Conservation (phyloP, 2,329 filamentous ascomycete genomes). For the Coleophoma crateriformis region DNA sequence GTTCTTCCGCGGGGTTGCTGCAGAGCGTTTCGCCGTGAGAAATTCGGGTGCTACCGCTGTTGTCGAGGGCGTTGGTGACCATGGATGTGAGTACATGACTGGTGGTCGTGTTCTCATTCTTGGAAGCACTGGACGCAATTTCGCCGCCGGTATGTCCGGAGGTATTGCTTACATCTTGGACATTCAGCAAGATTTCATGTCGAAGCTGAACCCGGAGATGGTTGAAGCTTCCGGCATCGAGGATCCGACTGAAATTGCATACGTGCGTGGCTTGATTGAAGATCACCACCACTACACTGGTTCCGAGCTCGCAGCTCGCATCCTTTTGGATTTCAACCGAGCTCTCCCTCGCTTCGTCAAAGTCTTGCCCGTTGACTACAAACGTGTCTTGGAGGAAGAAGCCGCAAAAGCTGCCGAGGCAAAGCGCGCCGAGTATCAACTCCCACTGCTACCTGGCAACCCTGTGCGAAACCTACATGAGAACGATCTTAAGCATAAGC, state of each 20-base stretch:
- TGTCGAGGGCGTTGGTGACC: conserved; percentile 92
- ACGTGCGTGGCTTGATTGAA: conserved; percentile 84
- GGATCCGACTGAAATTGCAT: conserved; percentile 84
- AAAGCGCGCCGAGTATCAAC: conserved; percentile 77
- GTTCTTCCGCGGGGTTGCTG: conserved; percentile 96
- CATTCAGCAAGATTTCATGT: conserved; percentile 80
- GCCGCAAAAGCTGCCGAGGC: conserved; percentile 79
- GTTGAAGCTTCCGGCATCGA: conserved; percentile 82
- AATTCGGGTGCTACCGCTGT: conserved; percentile 96
- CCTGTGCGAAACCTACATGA: conserved; percentile 45
- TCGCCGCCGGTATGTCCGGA: conserved; percentile 96
- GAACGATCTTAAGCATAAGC: conserved; percentile 52
- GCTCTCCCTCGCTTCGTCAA: conserved; percentile 89
- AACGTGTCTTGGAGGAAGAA: conserved; percentile 83
- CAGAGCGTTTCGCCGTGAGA: conserved; percentile 92
- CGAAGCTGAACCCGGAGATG: conserved; percentile 97
- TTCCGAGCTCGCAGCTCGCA: conserved; percentile 87
- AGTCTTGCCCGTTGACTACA: conserved; percentile 92
- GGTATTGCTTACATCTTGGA: conserved; percentile 95
- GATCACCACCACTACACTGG: conserved; percentile 98
- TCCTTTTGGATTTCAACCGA: conserved; percentile 91
- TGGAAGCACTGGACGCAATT: conserved; percentile 89
- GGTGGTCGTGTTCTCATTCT: conserved; percentile 85
- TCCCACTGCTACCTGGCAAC: conserved; percentile 69
- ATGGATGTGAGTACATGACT: conserved; percentile 98